A percentile compares a stretch with the other conserved stretches of the same genome.
Evolutionary conservation across 148 eudicot genomes (phyloP).

Genomic region (Amaranthus hypochondriacus): DNA sequence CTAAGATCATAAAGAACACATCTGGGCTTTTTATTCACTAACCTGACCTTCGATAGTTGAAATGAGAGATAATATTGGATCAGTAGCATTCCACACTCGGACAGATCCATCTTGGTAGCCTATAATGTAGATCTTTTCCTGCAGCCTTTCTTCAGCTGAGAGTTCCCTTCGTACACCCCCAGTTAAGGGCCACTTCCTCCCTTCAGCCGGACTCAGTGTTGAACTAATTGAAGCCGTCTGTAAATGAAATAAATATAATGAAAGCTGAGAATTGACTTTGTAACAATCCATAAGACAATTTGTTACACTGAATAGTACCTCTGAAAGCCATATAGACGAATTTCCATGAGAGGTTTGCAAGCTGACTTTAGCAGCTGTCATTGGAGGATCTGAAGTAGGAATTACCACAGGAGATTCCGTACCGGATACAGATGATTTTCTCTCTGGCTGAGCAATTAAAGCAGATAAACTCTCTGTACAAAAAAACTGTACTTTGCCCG

Average conservation of each 20-base stretch:
- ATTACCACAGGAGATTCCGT: slow-evolving; percentile 40
- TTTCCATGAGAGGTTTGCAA: slow-evolving; percentile 26
- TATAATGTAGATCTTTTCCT: slow-evolving; percentile 41
- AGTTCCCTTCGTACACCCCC: slow-evolving; percentile 47
- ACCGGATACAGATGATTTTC: slow-evolving; percentile 37
- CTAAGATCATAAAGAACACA: slow-evolving; percentile 9
- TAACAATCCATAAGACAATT: background rate
- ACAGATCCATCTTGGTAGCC: slow-evolving; percentile 77
- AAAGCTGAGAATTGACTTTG: slow-evolving; percentile 9
- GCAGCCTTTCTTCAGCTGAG: slow-evolving; percentile 28
- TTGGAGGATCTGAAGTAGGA: slow-evolving; percentile 49
- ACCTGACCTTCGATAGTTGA: slow-evolving; percentile 47
- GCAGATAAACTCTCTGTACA: slow-evolving; percentile 38
- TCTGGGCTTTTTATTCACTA: slow-evolving; percentile 18
- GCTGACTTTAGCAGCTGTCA: slow-evolving; percentile 49
- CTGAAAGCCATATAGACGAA: slow-evolving; percentile 25
- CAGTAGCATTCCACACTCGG: slow-evolving; percentile 65
- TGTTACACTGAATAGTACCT: slow-evolving; percentile 20
- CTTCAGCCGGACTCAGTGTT: slow-evolving; percentile 23
- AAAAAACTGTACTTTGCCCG: slow-evolving; percentile 54
- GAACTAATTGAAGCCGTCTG: slow-evolving; percentile 34
- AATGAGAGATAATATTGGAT: slow-evolving; percentile 45
- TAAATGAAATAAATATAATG: slow-evolving; percentile 9
- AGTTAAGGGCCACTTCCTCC: slow-evolving; percentile 47
- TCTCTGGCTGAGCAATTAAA: slow-evolving; percentile 38